Evolutionary conservation across 331 rosid species (phyloP).

Genomic region (Prunus yedoensis): DNA sequence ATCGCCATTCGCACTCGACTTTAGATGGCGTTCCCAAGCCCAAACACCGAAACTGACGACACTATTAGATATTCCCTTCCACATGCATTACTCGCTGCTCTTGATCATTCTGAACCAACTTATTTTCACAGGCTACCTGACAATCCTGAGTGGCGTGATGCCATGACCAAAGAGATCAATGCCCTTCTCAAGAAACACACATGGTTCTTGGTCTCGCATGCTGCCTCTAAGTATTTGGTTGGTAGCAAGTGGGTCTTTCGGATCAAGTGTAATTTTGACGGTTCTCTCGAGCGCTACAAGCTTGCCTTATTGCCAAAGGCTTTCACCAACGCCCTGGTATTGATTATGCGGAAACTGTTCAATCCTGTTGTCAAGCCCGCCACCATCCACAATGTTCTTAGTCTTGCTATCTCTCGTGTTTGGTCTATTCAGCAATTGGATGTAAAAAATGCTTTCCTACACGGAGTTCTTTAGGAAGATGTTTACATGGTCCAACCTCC

Average conservation of each 20-base stretch:
- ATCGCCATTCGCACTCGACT: background rate
- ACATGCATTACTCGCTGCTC: rapidly evolving
- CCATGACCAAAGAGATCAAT: background rate
- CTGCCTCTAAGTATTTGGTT: background rate
- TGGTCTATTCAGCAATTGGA: background rate
- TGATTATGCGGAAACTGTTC: background rate
- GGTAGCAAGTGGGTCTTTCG: background rate
- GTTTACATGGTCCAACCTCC: background rate
- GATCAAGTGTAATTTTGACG: too few relatives aligned
- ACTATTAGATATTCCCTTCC: background rate
- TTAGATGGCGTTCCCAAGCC: background rate
- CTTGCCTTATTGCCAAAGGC: background rate
- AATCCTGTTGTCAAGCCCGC: background rate
- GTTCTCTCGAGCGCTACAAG: background rate
- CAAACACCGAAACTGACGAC: background rate
- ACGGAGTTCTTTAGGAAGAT: background rate
- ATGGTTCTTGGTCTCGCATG: background rate
- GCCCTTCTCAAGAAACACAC: background rate
- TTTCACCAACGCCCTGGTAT: background rate
- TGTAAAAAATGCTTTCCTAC: background rate
- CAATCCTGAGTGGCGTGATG: background rate
- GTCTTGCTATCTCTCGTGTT: background rate
- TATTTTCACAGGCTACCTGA: background rate
- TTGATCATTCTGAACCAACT: background rate
- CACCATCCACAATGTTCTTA: too few relatives aligned